Percentiles rank a stretch among this genome's conserved stretches.
phyloP scores from a whole-genome alignment of 345 rosid genomes.

The Rhodomyrtus tomentosa region DNA sequence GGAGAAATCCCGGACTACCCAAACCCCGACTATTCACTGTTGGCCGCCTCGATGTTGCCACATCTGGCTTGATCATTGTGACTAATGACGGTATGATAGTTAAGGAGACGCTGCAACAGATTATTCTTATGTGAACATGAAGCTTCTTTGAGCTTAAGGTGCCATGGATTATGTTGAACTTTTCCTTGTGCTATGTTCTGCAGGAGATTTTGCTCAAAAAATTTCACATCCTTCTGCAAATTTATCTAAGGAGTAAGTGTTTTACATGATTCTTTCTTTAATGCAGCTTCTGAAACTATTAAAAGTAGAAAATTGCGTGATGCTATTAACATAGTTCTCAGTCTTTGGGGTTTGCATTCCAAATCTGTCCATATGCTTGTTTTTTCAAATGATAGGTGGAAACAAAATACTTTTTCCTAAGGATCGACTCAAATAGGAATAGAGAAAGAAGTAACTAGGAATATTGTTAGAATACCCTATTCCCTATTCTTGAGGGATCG shows the following conservation, averaged over 20 bases:
- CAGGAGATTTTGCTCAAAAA: slow-evolving; percentile 86
- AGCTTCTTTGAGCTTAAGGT: neutral
- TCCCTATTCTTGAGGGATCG: too few relatives aligned
- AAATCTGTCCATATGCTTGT: neutral
- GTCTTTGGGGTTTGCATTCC: neutral
- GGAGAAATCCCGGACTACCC: slow-evolving; percentile 56
- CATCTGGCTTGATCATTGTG: slow-evolving; percentile 71
- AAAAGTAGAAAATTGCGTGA: neutral
- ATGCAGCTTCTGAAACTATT: neutral
- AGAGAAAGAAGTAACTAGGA: too few relatives aligned
- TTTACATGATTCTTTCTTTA: neutral
- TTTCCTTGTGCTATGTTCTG: neutral
- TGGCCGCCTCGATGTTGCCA: slow-evolving; percentile 97
- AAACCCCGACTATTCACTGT: slow-evolving; percentile 88
- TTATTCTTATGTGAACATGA: neutral
- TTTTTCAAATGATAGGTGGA: neutral
- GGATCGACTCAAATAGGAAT: too few relatives aligned
- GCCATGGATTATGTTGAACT: neutral
- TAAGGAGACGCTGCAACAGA: neutral
- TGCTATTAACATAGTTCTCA: neutral
- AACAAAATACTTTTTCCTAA: too few relatives aligned
- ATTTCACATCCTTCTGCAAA: slow-evolving; percentile 87
- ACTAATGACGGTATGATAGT: slow-evolving; percentile 70
- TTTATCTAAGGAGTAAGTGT: slow-evolving; percentile 71
- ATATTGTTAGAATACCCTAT: too few relatives aligned